phyloP scores from a whole-genome alignment of 176 grass and related monocot species.

The Leersia perrieri region DNA sequence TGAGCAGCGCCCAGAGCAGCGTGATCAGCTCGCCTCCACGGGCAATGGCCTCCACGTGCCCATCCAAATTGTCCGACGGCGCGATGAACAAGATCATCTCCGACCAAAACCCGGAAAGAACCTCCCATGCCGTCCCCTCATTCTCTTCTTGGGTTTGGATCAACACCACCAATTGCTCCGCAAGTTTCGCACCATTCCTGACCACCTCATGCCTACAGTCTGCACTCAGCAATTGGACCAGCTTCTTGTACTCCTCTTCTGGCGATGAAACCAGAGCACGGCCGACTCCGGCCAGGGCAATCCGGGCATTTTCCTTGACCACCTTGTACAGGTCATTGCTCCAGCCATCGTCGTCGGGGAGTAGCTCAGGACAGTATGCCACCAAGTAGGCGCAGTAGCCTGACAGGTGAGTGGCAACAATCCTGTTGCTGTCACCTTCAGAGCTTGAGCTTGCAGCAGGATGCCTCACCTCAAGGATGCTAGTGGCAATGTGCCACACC shows the following conservation, averaged over 20 bases:
- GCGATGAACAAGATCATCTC: not conserved
- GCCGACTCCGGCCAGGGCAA: not conserved
- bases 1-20: not conserved
- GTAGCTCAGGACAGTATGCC: not conserved
- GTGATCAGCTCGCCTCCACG: constrained; percentile 9
- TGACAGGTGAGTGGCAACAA: constrained; percentile 12
- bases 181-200: not conserved
- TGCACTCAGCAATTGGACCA: not conserved
- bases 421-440: not conserved
- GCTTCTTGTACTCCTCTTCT: not conserved
- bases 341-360: not conserved
- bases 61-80: not conserved
- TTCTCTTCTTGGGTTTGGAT: not conserved
- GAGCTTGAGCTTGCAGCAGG: not conserved
- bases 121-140: not conserved
- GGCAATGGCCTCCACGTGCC: not conserved
- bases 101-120: not conserved
- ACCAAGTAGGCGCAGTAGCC: constrained; percentile 12
- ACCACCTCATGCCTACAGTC: not conserved
- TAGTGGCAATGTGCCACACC: constrained; percentile 12
- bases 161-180: not conserved
- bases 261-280: rapidly evolving
- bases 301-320: not conserved
- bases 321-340: not conserved
- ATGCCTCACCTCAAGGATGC: not conserved